Conservation (phyloP, 805 yeast genomes). For the Saccharomycopsis sp. region DNA sequence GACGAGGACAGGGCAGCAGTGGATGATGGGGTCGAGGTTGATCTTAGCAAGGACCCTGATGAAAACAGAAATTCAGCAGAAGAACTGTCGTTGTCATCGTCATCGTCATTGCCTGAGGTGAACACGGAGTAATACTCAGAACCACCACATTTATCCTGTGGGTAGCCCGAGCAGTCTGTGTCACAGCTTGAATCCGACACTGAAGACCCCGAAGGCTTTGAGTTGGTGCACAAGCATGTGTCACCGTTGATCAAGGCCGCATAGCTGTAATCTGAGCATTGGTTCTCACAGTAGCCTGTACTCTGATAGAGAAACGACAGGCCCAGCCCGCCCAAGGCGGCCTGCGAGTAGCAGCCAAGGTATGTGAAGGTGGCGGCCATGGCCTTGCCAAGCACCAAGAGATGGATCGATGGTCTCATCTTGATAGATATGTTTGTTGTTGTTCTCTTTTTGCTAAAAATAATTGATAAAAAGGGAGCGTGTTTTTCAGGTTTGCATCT, state of each 20-base stretch:
- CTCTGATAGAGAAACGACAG: conserved; percentile 34
- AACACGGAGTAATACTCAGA: conserved; percentile 38
- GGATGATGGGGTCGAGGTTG: conserved; percentile 10
- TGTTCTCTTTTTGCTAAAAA: no score
- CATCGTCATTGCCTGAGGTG: conserved; percentile 28
- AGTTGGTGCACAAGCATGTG: conserved; percentile 38
- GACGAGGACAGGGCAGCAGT: conserved; percentile 2
- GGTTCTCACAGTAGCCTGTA: conserved; percentile 26
- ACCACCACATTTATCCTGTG: conserved; percentile 57
- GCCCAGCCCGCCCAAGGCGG: conserved; percentile 26
- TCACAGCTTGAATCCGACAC: conserved; percentile 36
- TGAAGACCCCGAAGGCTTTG: conserved; percentile 56
- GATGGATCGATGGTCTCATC: no score
- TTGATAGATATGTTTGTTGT: no score
- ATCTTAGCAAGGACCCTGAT: conserved; percentile 3
- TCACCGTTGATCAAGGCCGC: conserved; percentile 32
- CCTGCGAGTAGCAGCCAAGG: conserved; percentile 31
- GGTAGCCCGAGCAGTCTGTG: conserved; percentile 51
- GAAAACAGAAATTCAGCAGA: conserved; percentile 5
- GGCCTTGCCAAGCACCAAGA: no score
- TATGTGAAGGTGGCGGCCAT: conserved; percentile 22
- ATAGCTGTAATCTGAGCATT: conserved; percentile 31
- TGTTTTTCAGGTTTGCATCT: no score
- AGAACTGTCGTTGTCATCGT: conserved; percentile 6
- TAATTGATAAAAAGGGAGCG: no score